A percentile compares a stretch with the other conserved stretches of the same genome.
Conservation (phyloP, 495 filamentous ascomycete genomes). For the Halenospora varia region DNA sequence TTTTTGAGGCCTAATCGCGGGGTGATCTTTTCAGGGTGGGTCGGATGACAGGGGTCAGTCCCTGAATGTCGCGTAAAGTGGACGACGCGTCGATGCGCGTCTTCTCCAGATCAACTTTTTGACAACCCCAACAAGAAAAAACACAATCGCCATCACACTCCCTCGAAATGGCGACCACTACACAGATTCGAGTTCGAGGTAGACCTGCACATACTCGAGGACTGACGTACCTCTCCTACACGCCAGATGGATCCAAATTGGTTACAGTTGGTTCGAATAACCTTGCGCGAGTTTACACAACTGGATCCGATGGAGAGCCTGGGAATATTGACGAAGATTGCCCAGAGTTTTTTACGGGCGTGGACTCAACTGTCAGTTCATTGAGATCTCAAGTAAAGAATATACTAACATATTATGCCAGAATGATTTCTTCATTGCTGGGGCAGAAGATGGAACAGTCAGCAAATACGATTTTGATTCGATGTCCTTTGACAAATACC, state of each 20-base stretch:
- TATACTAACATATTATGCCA: conserved; percentile 27
- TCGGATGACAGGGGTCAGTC: conserved; percentile 3
- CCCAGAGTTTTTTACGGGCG: conserved; percentile 71
- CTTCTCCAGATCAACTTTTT: conserved; percentile 5
- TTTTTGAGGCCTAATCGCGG: not conserved
- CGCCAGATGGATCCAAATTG: conserved; percentile 50
- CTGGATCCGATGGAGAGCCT: conserved; percentile 86
- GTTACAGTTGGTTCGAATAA: conserved; percentile 90
- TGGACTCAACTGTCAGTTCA: conserved; percentile 63
- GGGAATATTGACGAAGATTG: conserved; percentile 86
- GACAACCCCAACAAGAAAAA: conserved; percentile 3
- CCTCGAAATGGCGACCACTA: conserved; percentile 41
- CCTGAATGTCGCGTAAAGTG: conserved; percentile 23
- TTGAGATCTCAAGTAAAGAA: not conserved
- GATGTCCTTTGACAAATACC: conserved; percentile 73
- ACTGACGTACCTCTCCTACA: conserved; percentile 50
- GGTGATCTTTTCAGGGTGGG: not conserved
- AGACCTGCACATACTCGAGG: conserved; percentile 51
- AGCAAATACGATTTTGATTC: conserved; percentile 75
- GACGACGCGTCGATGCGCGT: conserved; percentile 15
- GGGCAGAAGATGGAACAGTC: conserved; percentile 90
- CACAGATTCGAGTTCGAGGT: conserved; percentile 41
- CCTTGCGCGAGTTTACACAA: conserved; percentile 83
- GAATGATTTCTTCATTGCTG: conserved; percentile 81
- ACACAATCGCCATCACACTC: conserved; percentile 1